phyloP scores from a whole-genome alignment of 1,284 basidiomycete genomes.

The Sanghuangporus weigelae region DNA sequence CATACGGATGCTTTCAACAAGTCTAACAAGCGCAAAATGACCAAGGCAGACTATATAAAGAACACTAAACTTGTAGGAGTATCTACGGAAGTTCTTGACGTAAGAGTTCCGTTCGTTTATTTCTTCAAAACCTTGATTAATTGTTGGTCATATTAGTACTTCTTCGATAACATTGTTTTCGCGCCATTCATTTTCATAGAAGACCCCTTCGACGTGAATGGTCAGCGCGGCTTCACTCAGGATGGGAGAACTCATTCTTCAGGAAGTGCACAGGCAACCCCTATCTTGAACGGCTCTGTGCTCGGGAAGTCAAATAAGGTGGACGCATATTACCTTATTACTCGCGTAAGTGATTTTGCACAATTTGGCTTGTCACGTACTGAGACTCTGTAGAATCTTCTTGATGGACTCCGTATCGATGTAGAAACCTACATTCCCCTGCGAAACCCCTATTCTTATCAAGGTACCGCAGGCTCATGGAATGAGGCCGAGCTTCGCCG shows the following conservation, averaged over 20 bases:
- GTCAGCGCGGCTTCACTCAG: constrained; percentile 41
- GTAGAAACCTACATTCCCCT: constrained; percentile 60
- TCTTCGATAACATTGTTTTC: constrained; percentile 95
- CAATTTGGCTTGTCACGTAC: not conserved
- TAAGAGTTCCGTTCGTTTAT: constrained; percentile 33
- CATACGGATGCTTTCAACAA: constrained; percentile 98
- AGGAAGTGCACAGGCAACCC: constrained; percentile 22
- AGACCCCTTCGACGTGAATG: constrained; percentile 71
- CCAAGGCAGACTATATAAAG: constrained; percentile 86
- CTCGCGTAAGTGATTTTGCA: constrained; percentile 42
- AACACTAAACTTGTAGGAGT: constrained; percentile 90
- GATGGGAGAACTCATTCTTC: constrained; percentile 35
- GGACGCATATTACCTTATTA: constrained; percentile 91
- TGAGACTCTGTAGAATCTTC: constrained; percentile 45
- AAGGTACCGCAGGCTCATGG: constrained; percentile 68
- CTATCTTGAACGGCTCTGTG: constrained; percentile 21
- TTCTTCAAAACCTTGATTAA: not conserved
- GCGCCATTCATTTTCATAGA: constrained; percentile 96
- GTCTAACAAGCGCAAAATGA: constrained; percentile 97
- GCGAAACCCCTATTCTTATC: constrained; percentile 70
- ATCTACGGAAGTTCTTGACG: constrained; percentile 79
- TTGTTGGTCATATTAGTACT: constrained; percentile 53
- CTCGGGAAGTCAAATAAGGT: constrained; percentile 63
- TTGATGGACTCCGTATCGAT: constrained; percentile 74
- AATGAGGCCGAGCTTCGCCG: constrained; percentile 64